Evolutionary conservation across 192 early-diverging fungal genomes (phyloP).

Genomic region (Borealophlyctis nickersoniae): DNA sequence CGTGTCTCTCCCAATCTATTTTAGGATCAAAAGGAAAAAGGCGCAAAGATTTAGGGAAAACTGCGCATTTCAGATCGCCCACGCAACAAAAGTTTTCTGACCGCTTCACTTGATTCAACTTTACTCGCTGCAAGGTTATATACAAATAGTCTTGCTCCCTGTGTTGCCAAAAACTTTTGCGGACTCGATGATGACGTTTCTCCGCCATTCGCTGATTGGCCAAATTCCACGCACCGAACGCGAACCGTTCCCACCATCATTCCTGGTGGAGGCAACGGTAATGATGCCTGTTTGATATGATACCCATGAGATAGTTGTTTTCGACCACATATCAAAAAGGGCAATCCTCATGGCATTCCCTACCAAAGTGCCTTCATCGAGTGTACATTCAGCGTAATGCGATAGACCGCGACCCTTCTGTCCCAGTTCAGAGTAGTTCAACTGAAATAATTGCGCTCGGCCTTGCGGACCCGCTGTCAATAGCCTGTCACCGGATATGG

Average conservation of each 20-base stretch:
- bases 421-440: constrained; percentile 23
- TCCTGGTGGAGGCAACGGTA: constrained; percentile 35
- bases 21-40: background rate
- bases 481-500: constrained; percentile 29
- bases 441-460: constrained; percentile 41
- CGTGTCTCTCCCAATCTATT: constrained; percentile 35
- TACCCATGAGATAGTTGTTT: constrained; percentile 1
- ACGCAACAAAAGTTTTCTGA: constrained; percentile 3
- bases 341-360: background rate
- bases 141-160: constrained; percentile 23
- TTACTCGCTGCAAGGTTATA: constrained; percentile 36
- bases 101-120: constrained; percentile 28
- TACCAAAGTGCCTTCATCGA: constrained; percentile 11
- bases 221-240: constrained; percentile 37
- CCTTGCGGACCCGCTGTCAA: constrained; percentile 38
- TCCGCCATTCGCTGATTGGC: constrained; percentile 12
- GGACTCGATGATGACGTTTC: background rate
- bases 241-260: constrained; percentile 27
- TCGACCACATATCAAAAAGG: background rate
- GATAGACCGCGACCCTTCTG: constrained; percentile 13
- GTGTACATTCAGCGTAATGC: constrained; percentile 9
- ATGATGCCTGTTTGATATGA: constrained; percentile 16
- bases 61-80: background rate
- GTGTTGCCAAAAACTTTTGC: constrained; percentile 35
- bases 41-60: background rate